Base-by-base conservation (phyloP, 2,329 filamentous ascomycete genomes). In the Penicillium sp. region DNA sequence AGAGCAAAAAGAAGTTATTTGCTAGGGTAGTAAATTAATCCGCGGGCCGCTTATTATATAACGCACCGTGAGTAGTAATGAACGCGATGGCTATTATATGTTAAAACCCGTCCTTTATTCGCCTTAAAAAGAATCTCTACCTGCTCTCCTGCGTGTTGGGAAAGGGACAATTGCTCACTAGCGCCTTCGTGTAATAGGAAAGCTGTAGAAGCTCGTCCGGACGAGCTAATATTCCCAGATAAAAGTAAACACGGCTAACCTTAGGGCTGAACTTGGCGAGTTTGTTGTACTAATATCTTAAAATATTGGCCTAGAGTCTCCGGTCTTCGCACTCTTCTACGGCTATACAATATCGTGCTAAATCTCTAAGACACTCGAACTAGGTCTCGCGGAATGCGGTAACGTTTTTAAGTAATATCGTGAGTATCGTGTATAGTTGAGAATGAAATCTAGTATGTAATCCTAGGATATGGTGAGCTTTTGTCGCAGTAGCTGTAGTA, bases 361-460 rank as follows among this genome's bases (percentile, higher is more conserved):
- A 76, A 70, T 98, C 93, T 0, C 94, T 94, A 0, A 98, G 78
- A 54, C 92, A 97, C 65, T 97, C 94, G 10, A 96, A 90, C 94
- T 94, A 98, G 0, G 91, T 96, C 57, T 95, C 90, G 54, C 90
- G 85, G 65, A 96, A 97, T 0, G 85, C 82, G 0, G 90, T 87
- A 0, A 96, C 91, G 0, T 90, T 96, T 68, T 98, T 93, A 59
- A 92, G 90, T 0, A 97, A 76, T 0, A 97, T 75, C 0, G 90
- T 89, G 84, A 97, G 91, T 86, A 96, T 96, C 2, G 89, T 89
- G 64, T 97, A 98, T 0, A 92, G 16, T 93, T 76, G 61, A 96
- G 95, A 0, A 98, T 92, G 56, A 96, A 98, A 0, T 88, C 87
- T 0, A 96, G 78, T 92, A 98, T 97, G 56, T 96, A 90, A 52